Conservation (phyloP, 1,139 yeast genomes). For the Kodamaea arcana region DNA sequence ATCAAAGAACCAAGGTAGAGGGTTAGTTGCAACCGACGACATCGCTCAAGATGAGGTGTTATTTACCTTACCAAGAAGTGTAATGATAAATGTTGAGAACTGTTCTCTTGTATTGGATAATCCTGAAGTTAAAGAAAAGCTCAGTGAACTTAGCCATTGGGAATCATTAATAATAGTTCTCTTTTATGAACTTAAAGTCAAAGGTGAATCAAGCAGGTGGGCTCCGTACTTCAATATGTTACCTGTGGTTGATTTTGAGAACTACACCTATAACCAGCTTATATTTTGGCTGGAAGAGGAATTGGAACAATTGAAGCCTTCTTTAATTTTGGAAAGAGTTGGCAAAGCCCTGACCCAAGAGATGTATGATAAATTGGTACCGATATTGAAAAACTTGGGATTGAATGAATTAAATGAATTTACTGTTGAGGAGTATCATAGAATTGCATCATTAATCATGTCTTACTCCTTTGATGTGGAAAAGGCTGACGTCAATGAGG, state of each 20-base stretch:
- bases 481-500: conserved; percentile 14
- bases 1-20: conserved; percentile 64
- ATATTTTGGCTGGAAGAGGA: conserved; percentile 73
- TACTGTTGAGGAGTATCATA: conserved; percentile 57
- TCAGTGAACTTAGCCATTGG: conserved; percentile 63
- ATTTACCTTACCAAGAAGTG: conserved; percentile 62
- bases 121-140: conserved; percentile 28
- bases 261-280: conserved; percentile 54
- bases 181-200: conserved; percentile 49
- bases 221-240: conserved; percentile 63
- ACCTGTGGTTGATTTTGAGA: conserved; percentile 42
- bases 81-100: conserved; percentile 56
- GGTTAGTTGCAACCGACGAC: conserved; percentile 61
- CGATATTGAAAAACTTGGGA: conserved; percentile 21
- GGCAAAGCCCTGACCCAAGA: conserved; percentile 67
- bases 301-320: conserved; percentile 56
- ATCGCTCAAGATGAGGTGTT: conserved; percentile 57
- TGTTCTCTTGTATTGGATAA: conserved; percentile 39
- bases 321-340: conserved; percentile 62
- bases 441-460: conserved; percentile 58
- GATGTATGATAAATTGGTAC: conserved; percentile 43
- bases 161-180: conserved; percentile 66
- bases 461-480: conserved; percentile 44
- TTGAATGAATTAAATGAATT: conserved; percentile 28
- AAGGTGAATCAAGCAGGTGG: conserved; percentile 55